Conservation (phyloP, 1,284 basidiomycete genomes). For the Grifola frondosa region DNA sequence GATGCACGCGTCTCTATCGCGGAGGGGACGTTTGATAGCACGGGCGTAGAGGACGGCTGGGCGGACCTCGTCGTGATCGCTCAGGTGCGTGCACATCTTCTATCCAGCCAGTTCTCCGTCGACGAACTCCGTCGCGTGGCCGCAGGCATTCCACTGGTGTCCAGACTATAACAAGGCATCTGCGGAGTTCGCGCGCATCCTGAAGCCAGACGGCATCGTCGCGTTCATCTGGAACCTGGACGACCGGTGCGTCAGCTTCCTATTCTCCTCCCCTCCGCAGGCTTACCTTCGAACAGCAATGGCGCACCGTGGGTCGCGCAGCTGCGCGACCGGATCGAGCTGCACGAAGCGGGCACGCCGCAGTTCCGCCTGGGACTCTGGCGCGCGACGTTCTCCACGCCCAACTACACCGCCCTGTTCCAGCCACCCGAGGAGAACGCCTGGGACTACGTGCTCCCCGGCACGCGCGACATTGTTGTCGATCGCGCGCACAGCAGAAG, state of each 20-base stretch:
- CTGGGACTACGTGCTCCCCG: slow-evolving; percentile 49
- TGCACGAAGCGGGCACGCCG: slow-evolving; percentile 64
- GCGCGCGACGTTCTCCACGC: slow-evolving; percentile 60
- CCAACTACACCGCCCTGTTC: slow-evolving; percentile 54
- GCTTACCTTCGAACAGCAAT: slow-evolving; percentile 39
- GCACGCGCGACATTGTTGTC: slow-evolving; percentile 51
- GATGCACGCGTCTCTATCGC: slow-evolving; percentile 50
- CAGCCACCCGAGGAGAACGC: slow-evolving; percentile 50
- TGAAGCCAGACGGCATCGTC: slow-evolving; percentile 66
- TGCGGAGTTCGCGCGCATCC: slow-evolving; percentile 66
- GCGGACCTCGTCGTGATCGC: slow-evolving; percentile 75
- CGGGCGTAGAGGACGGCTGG: slow-evolving; percentile 58
- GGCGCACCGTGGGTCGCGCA: slow-evolving; percentile 66
- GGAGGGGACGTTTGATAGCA: slow-evolving; percentile 67
- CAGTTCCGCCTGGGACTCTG: slow-evolving; percentile 74
- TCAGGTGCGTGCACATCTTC: slow-evolving; percentile 46
- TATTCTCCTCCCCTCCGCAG: not conserved
- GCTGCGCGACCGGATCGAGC: slow-evolving; percentile 63
- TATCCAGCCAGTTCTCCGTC: not conserved
- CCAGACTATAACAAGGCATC: slow-evolving; percentile 66
- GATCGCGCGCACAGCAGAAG: slow-evolving; percentile 72
- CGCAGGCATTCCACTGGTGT: slow-evolving; percentile 83
- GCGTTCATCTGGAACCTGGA: slow-evolving; percentile 80
- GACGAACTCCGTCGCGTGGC: too few species aligned
- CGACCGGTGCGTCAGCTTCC: slow-evolving; percentile 48